Conservation (phyloP, 805 yeast genomes). For the Metschnikowia sp. region DNA sequence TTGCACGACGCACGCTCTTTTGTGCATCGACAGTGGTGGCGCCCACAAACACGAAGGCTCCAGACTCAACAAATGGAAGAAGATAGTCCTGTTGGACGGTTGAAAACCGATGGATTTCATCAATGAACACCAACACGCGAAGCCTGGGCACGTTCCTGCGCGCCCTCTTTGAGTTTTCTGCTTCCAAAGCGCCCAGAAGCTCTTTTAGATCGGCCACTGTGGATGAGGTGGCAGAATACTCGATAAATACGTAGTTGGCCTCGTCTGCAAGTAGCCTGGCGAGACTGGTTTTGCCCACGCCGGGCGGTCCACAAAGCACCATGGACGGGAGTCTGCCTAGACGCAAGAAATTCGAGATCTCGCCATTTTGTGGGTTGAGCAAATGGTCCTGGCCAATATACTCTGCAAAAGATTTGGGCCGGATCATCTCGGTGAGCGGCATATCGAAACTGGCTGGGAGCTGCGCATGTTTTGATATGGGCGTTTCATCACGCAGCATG, state of each 20-base stretch:
- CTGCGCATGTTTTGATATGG: too few species aligned
- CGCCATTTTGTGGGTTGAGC: conserved; percentile 54
- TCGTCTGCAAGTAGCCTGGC: conserved; percentile 60
- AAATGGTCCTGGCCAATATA: conserved; percentile 86
- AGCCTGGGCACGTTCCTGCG: conserved; percentile 9
- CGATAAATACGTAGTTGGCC: conserved; percentile 61
- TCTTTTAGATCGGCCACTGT: conserved; percentile 64
- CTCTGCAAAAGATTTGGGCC: conserved; percentile 69
- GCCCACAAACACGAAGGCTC: conserved; percentile 78
- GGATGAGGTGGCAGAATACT: conserved; percentile 79
- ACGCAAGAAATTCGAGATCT: conserved; percentile 60
- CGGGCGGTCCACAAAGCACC: conserved; percentile 94
- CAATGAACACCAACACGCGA: conserved; percentile 65
- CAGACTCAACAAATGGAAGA: conserved; percentile 79
- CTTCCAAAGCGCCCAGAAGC: conserved; percentile 48
- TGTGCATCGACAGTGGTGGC: conserved; percentile 84
- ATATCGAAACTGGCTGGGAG: not conserved
- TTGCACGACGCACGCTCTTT: conserved; percentile 74
- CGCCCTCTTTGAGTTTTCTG: conserved; percentile 43
- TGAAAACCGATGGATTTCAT: conserved; percentile 88
- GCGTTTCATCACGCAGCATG: too few species aligned
- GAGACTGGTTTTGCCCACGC: conserved; percentile 89
- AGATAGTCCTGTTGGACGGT: conserved; percentile 86
- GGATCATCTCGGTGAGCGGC: conserved; percentile 75
- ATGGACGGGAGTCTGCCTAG: conserved; percentile 75